Percentiles rank a stretch among this genome's conserved stretches.
Evolutionary conservation across 306 rosid species (phyloP).

Genomic region (Lathyrus oleraceus): DNA sequence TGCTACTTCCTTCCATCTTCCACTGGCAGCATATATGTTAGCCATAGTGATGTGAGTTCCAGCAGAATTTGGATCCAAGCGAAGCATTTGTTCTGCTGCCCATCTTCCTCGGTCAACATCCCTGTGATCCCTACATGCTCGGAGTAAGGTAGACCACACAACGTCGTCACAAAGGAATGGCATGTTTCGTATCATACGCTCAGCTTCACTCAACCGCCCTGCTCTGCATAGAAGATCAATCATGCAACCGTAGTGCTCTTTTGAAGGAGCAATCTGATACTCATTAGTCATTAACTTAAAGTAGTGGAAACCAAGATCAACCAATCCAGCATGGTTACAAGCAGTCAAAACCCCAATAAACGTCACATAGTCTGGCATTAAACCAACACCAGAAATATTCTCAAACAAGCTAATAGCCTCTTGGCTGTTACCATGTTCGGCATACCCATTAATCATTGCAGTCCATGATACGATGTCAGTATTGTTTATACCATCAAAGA

Average conservation of each 20-base stretch:
- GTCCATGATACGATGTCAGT: constrained; percentile 72
- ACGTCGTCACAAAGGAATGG: constrained; percentile 64
- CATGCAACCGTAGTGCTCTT: constrained; percentile 79
- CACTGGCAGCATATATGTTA: constrained; percentile 66
- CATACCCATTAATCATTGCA: constrained; percentile 77
- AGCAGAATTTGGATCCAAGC: constrained; percentile 62
- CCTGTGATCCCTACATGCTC: constrained; percentile 68
- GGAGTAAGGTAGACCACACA: constrained; percentile 81
- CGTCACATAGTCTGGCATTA: constrained; percentile 67
- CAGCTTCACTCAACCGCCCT: constrained; percentile 70
- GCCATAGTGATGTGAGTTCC: constrained; percentile 74
- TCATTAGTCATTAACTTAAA: constrained; percentile 52
- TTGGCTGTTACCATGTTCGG: constrained; percentile 70
- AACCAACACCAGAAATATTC: constrained; percentile 51
- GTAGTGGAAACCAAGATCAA: constrained; percentile 70
- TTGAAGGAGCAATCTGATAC: constrained; percentile 58
- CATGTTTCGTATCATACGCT: constrained; percentile 59
- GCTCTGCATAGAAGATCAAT: constrained; percentile 85
- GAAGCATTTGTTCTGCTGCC: constrained; percentile 65
- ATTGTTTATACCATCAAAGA: constrained; percentile 40
- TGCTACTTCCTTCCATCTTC: constrained; percentile 75
- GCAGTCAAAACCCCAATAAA: constrained; percentile 75
- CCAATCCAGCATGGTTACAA: constrained; percentile 79
- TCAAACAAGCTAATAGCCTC: constrained; percentile 75
- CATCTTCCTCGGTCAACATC: constrained; percentile 64